Base-by-base conservation (phyloP, 192 early-diverging fungal genomes). In the Linnemannia elongata region DNA sequence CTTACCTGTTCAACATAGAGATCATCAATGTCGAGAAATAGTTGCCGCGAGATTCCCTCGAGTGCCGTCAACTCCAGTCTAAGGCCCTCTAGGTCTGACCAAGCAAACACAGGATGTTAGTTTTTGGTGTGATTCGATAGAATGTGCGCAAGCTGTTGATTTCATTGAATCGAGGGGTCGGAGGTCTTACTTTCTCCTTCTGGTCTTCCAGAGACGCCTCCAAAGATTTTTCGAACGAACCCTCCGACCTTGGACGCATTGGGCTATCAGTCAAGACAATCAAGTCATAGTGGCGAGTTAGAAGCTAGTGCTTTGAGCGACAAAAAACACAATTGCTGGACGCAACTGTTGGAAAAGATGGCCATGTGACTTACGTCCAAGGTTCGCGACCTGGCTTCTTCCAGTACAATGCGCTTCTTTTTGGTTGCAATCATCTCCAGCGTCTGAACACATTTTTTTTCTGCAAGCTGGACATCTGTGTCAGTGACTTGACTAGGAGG, bases 1-100 rank as follows among this genome's bases (percentile, higher is more conserved):
- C 72, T 17, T 81, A 95, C 94, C 84, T 89, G 88, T 82, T 98
- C 97, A n/a, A 91, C 80, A 54, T 96, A 93, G 81, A 97, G 90
- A 35, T 95, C 91, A 60, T 98, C 97, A 60, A 97, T 91, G 76
- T 97, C 97, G 33, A 91, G 73, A 85, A 94, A 95, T 38, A 97
- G 76, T 69, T 95, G 94, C 77, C 92, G 91, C 42, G 90, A 89
- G 20, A 98, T 89, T 18, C 91, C 90, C 79, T 97, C 94, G 27
- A 95, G 79, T 20, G 92, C 92, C 12, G 82, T 78, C 7, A 95
- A 82, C 72, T 94, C 94, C 41, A 90, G 83, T 42, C 73, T 75
- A 22, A 94, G 85, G 15, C 72, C 79, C n/a, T 82, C 76, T 18
- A 93, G 77, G 69, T 92, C 92, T 92, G 68, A 6, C n/a, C n/a